Conservation (phyloP, 106 monocot genomes). For the Agapanthus africanus region DNA sequence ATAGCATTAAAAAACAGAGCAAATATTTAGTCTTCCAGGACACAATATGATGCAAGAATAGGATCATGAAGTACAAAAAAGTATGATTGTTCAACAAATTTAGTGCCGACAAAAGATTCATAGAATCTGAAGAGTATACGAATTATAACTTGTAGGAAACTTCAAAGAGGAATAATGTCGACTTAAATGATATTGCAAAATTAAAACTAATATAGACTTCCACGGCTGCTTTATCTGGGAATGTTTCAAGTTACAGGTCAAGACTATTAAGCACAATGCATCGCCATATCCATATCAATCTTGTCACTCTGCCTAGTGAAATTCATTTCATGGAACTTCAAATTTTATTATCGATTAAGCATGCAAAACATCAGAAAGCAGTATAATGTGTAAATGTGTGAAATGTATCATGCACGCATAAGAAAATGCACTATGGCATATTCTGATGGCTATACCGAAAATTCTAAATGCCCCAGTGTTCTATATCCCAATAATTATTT, state of each 20-base stretch:
- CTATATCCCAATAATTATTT: not conserved
- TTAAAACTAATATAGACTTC: no score
- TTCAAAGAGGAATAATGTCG: no score
- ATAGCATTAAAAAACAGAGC: constrained; percentile 5
- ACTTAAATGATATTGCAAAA: no score
- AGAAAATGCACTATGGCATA: not conserved
- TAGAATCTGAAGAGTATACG: not conserved
- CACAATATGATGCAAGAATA: not conserved
- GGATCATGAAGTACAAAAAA: not conserved
- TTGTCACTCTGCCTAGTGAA: not conserved
- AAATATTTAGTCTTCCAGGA: not conserved
- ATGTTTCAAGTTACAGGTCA: not conserved
- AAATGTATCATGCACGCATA: no score
- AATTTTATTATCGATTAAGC: not conserved
- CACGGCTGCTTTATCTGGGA: not conserved
- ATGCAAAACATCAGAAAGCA: not conserved
- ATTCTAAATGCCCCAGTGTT: not conserved
- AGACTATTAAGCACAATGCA: not conserved
- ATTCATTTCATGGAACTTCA: not conserved
- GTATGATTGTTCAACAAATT: not conserved
- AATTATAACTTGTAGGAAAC: not conserved
- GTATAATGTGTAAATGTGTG: not conserved
- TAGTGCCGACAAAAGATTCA: not conserved
- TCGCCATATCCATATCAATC: not conserved
- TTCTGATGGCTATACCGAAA: not conserved